phyloP scores from a whole-genome alignment of 106 monocot species.

The Vanilla planifolia region DNA sequence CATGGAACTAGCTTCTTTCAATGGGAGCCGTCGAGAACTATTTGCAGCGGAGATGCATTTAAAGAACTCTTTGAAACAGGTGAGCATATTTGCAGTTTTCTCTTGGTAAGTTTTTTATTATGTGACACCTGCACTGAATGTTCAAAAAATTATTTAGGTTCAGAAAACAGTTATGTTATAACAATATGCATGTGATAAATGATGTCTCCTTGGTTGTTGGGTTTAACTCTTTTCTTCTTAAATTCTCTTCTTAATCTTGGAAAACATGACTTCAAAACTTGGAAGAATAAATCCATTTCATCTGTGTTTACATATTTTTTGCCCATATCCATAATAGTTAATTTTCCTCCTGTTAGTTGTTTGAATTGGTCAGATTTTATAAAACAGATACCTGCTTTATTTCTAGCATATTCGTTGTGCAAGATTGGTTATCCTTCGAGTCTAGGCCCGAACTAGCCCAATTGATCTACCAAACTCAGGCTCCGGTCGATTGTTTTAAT shows the following conservation, averaged over 20 bases:
- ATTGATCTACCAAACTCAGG: no score
- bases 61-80: conserved; percentile 78
- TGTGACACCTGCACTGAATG: neutral
- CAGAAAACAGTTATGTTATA: neutral
- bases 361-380: no score
- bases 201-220: neutral
- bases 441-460: no score
- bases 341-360: no score
- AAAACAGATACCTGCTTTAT: no score
- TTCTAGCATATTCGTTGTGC: no score
- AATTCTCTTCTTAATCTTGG: neutral
- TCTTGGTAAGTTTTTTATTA: neutral
- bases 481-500: no score
- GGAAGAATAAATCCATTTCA: no score
- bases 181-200: neutral
- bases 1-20: conserved; percentile 79
- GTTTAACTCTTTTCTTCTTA: neutral
- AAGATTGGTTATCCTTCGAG: no score
- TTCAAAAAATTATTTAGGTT: neutral
- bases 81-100: conserved; percentile 9
- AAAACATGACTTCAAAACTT: no score
- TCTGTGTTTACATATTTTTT: no score
- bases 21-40: conserved; percentile 51
- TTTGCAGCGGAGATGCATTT: conserved; percentile 73
- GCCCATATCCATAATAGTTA: no score